Evolutionary conservation across 2,329 filamentous ascomycete genomes (phyloP).

Genomic region (Byssothecium circinans): DNA sequence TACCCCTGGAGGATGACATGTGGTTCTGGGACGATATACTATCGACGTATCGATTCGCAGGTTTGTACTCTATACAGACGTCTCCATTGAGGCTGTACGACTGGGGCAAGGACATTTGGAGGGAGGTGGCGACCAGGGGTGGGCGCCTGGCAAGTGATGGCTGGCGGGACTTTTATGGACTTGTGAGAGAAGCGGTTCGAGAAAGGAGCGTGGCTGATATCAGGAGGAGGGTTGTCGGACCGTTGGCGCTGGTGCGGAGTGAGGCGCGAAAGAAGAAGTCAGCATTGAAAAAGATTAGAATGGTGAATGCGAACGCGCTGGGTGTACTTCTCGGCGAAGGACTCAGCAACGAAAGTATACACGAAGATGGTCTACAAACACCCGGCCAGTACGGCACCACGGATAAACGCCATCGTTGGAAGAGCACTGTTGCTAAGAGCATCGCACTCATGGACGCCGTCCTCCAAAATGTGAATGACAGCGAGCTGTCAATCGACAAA

Average conservation of each 20-base stretch:
- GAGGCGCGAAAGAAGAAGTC: slow-evolving; percentile 76
- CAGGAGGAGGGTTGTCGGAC: slow-evolving; percentile 72
- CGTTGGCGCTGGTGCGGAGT: slow-evolving; percentile 72
- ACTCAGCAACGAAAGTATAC: slow-evolving; percentile 62
- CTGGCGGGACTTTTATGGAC: slow-evolving; percentile 71
- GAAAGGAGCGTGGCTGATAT: slow-evolving; percentile 73
- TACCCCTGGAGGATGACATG: slow-evolving; percentile 81
- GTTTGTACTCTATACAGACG: slow-evolving; percentile 83
- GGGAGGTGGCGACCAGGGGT: slow-evolving; percentile 55
- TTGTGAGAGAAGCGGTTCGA: slow-evolving; percentile 74
- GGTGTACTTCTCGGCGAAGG: slow-evolving; percentile 88
- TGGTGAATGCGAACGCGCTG: slow-evolving; percentile 82
- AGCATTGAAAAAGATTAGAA: slow-evolving; percentile 69
- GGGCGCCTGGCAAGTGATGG: slow-evolving; percentile 43
- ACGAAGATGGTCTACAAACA: slow-evolving; percentile 58
- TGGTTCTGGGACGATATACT: slow-evolving; percentile 96
- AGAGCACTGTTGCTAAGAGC: slow-evolving; percentile 75
- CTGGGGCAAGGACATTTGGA: slow-evolving; percentile 70
- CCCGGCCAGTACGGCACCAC: slow-evolving; percentile 48
- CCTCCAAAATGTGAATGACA: slow-evolving; percentile 67
- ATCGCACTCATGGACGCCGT: slow-evolving; percentile 86
- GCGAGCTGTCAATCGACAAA: slow-evolving; percentile 58
- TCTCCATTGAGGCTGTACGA: slow-evolving; percentile 74
- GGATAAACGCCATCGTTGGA: slow-evolving; percentile 62
- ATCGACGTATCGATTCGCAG: slow-evolving; percentile 74